Conservation (phyloP, 257 asterid genomes). For the Fraxinus quadrangulata region DNA sequence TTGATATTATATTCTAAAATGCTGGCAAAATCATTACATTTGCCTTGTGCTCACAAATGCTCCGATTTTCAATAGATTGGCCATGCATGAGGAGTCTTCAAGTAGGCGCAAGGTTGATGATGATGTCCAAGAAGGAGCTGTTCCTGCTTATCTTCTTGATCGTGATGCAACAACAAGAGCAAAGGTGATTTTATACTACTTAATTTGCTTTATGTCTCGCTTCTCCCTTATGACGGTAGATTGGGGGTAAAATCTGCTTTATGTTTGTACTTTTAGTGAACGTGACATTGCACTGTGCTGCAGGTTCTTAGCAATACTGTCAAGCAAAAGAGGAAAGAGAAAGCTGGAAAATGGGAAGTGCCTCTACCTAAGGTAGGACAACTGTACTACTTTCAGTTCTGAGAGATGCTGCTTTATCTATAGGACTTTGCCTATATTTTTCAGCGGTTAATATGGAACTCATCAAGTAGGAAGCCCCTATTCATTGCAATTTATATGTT, state of each 20-base stretch:
- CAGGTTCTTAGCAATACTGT: slow-evolving; percentile 93
- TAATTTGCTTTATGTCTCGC: slow-evolving; percentile 4
- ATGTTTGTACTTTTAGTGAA: slow-evolving; percentile 1
- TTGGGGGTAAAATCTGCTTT: not conserved
- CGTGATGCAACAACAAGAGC: slow-evolving; percentile 96
- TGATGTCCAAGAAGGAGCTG: slow-evolving; percentile 81
- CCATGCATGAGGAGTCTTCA: slow-evolving; percentile 90
- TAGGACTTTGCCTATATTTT: slow-evolving; percentile 8
- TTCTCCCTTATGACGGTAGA: not conserved
- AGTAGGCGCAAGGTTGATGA: slow-evolving; percentile 87
- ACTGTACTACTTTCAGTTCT: slow-evolving; percentile 1
- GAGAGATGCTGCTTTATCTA: not conserved
- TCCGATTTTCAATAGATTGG: slow-evolving; percentile 49
- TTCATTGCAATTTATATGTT: not conserved
- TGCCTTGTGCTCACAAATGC: slow-evolving; percentile 17
- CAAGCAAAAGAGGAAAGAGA: slow-evolving; percentile 94
- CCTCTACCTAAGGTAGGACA: slow-evolving; percentile 88
- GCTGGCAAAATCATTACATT: not conserved
- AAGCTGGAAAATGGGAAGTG: slow-evolving; percentile 99
- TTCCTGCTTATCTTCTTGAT: slow-evolving; percentile 95
- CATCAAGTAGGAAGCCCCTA: not conserved
- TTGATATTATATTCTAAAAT: not conserved
- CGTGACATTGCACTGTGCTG: slow-evolving; percentile 16
- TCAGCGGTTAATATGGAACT: not conserved
- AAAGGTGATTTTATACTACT: slow-evolving; percentile 49